Conservation (phyloP, 2,329 filamentous ascomycete genomes). For the Cryphonectria nitschkei region DNA sequence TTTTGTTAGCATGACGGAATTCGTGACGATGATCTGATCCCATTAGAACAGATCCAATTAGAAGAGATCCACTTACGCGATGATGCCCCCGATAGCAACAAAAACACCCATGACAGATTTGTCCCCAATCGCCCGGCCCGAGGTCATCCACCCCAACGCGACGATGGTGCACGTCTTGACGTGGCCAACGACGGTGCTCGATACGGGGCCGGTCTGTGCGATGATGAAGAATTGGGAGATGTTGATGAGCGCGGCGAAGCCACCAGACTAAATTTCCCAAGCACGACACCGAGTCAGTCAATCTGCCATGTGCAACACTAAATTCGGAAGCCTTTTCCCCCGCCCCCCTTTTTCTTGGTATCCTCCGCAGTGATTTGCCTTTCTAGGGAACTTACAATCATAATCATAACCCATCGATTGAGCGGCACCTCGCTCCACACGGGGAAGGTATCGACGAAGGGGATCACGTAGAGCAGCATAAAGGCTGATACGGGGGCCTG, state of each 20-base stretch:
- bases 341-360: neutral
- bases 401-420: slow-evolving; percentile 61
- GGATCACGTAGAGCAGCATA: slow-evolving; percentile 67
- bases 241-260: slow-evolving; percentile 68
- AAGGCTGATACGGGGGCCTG: slow-evolving; percentile 67
- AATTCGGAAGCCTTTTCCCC: neutral
- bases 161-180: slow-evolving; percentile 69
- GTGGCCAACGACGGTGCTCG: slow-evolving; percentile 68
- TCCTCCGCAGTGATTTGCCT: neutral
- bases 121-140: slow-evolving; percentile 58
- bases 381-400: slow-evolving; percentile 51
- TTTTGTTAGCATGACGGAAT: slow-evolving; percentile 12
- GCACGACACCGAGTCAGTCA: slow-evolving; percentile 18
- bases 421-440: slow-evolving; percentile 55
- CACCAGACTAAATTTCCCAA: slow-evolving; percentile 54
- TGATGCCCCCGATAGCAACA: slow-evolving; percentile 60
- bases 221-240: slow-evolving; percentile 67
- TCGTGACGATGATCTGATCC: neutral
- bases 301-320: neutral
- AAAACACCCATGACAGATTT: slow-evolving; percentile 59
- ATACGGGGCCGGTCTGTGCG: slow-evolving; percentile 64
- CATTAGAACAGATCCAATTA: slow-evolving; percentile 36
- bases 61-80: slow-evolving; percentile 53
- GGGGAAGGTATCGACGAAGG: slow-evolving; percentile 67
- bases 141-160: slow-evolving; percentile 63